phyloP scores from a whole-genome alignment of 805 yeast species.

The Vanderwaltozyma yarrowii region DNA sequence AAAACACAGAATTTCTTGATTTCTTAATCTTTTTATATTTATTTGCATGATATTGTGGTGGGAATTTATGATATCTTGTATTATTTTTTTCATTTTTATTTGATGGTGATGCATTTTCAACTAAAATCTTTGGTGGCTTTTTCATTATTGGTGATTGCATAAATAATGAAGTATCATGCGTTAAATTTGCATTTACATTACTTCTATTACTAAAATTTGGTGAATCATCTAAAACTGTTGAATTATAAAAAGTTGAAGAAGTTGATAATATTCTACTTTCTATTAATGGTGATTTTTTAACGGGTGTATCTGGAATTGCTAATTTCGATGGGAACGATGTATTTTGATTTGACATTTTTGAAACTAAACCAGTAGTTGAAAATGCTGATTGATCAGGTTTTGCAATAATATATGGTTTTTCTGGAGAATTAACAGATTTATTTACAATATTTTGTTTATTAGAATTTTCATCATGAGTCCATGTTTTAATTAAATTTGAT shows the following conservation, averaged over 20 bases:
- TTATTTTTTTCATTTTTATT: slow-evolving; percentile 3
- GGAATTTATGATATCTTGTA: not conserved
- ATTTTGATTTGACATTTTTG: slow-evolving; percentile 14
- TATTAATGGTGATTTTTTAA: slow-evolving; percentile 23
- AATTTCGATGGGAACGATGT: slow-evolving; percentile 16
- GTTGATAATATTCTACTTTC: slow-evolving; percentile 5
- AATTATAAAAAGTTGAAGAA: not conserved
- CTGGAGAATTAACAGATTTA: too few relatives aligned
- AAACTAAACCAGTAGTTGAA: slow-evolving; percentile 19
- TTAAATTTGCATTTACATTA: slow-evolving; percentile 7
- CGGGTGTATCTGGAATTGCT: slow-evolving; percentile 25
- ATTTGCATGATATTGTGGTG: slow-evolving; percentile 10
- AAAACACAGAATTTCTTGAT: slow-evolving; percentile 19
- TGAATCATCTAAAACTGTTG: slow-evolving; percentile 10
- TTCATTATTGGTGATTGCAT: slow-evolving; percentile 12
- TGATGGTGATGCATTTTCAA: slow-evolving; percentile 13
- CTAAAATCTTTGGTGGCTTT: slow-evolving; percentile 10
- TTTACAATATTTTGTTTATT: too few relatives aligned
- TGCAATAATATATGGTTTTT: slow-evolving; percentile 8
- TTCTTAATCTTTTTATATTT: slow-evolving; percentile 20
- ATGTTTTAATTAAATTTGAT: slow-evolving; percentile 5
- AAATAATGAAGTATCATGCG: slow-evolving; percentile 12
- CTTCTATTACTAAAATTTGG: slow-evolving; percentile 8
- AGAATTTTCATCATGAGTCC: slow-evolving; percentile 3
- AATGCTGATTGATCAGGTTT: slow-evolving; percentile 24